phyloP scores from a whole-genome alignment of 371 early-diverging fungal genomes.

The Saksenaea vasiformis region DNA sequence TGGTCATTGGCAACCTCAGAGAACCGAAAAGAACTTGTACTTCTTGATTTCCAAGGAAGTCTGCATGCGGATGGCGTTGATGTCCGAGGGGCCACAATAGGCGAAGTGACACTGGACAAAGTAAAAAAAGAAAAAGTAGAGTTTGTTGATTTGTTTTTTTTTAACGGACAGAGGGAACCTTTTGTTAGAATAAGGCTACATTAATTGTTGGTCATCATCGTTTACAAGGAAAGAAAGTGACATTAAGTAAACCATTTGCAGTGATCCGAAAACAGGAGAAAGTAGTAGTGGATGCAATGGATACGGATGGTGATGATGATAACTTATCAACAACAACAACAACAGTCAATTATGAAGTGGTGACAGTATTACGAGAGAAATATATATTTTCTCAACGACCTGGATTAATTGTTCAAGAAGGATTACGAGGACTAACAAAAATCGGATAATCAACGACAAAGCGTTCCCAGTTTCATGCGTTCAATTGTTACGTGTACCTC shows the following conservation, averaged over 20 bases:
- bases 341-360: constrained; percentile 41
- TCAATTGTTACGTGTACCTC: too few species aligned
- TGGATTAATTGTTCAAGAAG: constrained; percentile 42
- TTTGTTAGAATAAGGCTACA: constrained; percentile 41
- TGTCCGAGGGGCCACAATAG: constrained; percentile 37
- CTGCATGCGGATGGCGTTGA: constrained; percentile 30
- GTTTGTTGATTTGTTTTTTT: not conserved
- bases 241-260: constrained; percentile 50
- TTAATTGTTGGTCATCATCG: constrained; percentile 51
- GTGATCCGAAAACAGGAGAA: constrained; percentile 39
- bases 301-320: constrained; percentile 19
- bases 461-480: too few species aligned
- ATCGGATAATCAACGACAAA: constrained; percentile 14
- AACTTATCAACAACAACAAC: too few species aligned
- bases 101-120: constrained; percentile 34
- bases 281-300: constrained; percentile 23
- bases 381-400: constrained; percentile 56
- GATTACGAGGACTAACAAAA: constrained; percentile 27
- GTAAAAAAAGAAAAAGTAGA: constrained; percentile 10
- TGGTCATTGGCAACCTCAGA: constrained; percentile 17
- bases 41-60: constrained; percentile 60
- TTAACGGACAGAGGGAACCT: too few species aligned
- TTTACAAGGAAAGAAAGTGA: constrained; percentile 22
- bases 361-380: constrained; percentile 51
- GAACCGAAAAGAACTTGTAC: constrained; percentile 25